Percentiles rank a stretch among this genome's conserved stretches.
Conservation (phyloP, 1,139 yeast genomes). For the Kluyveromyces marxianus region DNA sequence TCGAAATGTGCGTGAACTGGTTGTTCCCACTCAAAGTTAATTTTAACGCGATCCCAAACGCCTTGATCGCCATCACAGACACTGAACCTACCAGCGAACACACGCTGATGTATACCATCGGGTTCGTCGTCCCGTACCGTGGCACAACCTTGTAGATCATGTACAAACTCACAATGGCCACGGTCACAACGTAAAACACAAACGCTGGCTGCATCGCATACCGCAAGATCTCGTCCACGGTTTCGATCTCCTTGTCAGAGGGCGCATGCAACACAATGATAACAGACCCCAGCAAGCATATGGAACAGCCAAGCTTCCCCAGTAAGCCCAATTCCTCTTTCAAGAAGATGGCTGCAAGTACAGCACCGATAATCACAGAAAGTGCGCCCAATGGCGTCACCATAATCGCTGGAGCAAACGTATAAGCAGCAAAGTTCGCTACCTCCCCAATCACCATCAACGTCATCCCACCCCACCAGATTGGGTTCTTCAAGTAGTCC, state of each 20-base stretch:
- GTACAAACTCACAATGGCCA: conserved; percentile 58
- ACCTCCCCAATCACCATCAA: conserved; percentile 90
- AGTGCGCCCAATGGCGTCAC: conserved; percentile 92
- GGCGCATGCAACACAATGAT: conserved; percentile 90
- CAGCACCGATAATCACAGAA: conserved; percentile 86
- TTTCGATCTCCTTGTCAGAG: conserved; percentile 78
- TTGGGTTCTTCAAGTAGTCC: conserved; percentile 73
- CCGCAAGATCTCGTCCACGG: conserved; percentile 79
- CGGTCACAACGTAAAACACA: conserved; percentile 55
- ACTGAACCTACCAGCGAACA: conserved; percentile 89
- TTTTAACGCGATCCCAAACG: conserved; percentile 87
- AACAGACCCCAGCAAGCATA: conserved; percentile 83
- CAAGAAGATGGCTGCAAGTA: conserved; percentile 74
- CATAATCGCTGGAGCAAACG: conserved; percentile 89
- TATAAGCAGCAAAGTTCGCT: conserved; percentile 91
- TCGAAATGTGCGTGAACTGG: conserved; percentile 78
- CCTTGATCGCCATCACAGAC: conserved; percentile 87
- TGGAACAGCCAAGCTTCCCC: conserved; percentile 94
- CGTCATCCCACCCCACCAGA: conserved; percentile 93
- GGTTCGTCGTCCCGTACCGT: conserved; percentile 68
- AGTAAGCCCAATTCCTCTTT: conserved; percentile 81
- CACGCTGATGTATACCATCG: conserved; percentile 83
- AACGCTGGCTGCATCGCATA: conserved; percentile 82
- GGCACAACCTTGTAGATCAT: conserved; percentile 86
- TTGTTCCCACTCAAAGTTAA: conserved; percentile 82